These are phyloP conservation scores for Obelidium mucronatum DNA, from an alignment of 192 early-diverging fungal genomes.

Conservation along the genomic window DNA sequence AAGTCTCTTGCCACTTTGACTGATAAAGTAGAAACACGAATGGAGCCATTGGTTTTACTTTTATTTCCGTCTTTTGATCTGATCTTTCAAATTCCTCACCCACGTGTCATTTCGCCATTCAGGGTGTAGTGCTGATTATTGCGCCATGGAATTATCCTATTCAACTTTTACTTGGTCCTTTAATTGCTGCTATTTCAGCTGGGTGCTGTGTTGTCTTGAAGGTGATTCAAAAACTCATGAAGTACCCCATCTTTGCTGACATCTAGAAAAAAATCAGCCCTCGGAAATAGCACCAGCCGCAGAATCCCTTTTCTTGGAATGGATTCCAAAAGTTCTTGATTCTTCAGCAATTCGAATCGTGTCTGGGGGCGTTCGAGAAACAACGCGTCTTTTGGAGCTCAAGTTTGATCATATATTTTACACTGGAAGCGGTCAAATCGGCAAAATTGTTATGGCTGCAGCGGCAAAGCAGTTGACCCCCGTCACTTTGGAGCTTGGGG, in stretches of 20 bases:
- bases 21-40: slow-evolving; percentile 36
- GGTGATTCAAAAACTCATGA: slow-evolving; percentile 39
- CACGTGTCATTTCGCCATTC: background rate
- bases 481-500: slow-evolving; percentile 91
- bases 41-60: slow-evolving; percentile 63
- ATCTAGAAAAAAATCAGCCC: slow-evolving; percentile 51
- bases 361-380: slow-evolving; percentile 76
- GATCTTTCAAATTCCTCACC: background rate
- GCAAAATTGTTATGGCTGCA: slow-evolving; percentile 79
- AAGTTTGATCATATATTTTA: slow-evolving; percentile 93
- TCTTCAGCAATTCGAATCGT: slow-evolving; percentile 67
- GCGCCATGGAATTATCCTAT: slow-evolving; percentile 45
- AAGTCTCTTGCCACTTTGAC: slow-evolving; percentile 14
- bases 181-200: slow-evolving; percentile 85
- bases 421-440: slow-evolving; percentile 83
- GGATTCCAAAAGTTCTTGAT: slow-evolving; percentile 81
- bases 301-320: slow-evolving; percentile 63
- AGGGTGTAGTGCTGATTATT: slow-evolving; percentile 64
- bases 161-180: slow-evolving; percentile 71
- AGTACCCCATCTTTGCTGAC: background rate
- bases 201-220: slow-evolving; percentile 77
- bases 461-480: slow-evolving; percentile 85
- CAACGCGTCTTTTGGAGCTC: slow-evolving; percentile 68
- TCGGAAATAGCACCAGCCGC: slow-evolving; percentile 79
- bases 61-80: background rate